These are phyloP conservation scores for Auxenochlorella pyrenoidosa DNA, from an alignment of 139 green algal species.

Conservation along the genomic window DNA sequence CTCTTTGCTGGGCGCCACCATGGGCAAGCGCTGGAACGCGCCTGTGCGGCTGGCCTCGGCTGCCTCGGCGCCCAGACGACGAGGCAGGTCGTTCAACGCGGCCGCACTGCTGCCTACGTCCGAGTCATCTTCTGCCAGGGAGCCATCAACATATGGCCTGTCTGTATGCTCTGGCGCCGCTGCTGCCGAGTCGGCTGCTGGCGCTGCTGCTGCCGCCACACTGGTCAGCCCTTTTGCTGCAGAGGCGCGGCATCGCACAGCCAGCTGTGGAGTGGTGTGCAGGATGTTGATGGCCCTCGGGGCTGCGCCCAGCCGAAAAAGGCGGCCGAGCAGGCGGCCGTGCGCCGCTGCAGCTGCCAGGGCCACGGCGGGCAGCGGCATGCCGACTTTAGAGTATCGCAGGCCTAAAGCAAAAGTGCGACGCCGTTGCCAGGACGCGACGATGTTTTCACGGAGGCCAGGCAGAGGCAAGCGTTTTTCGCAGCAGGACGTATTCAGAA, in stretches of 20 bases:
- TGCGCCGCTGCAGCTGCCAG: background rate
- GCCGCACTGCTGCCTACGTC: background rate
- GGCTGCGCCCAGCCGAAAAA: background rate
- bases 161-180: background rate
- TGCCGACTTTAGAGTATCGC: background rate
- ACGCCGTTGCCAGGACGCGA: too few species aligned
- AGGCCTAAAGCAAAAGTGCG: background rate
- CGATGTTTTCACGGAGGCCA: too few species aligned
- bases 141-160: background rate
- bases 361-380: background rate
- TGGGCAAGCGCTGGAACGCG: slow-evolving; percentile 66
- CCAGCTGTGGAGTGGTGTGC: background rate
- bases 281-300: background rate
- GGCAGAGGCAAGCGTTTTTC: background rate
- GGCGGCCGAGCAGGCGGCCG: background rate
- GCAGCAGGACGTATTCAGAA: background rate
- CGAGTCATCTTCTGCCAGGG: background rate
- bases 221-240: background rate
- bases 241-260: background rate
- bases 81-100: background rate
- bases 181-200: background rate
- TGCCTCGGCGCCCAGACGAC: slow-evolving; percentile 4
- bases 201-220: background rate
- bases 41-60: slow-evolving; percentile 35
- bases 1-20: slow-evolving; percentile 72